Evolutionary conservation across 371 early-diverging fungal species (phyloP), one percentile per base, ranked within the genome.

Genomic region (Mucor ambiguus): DNA sequence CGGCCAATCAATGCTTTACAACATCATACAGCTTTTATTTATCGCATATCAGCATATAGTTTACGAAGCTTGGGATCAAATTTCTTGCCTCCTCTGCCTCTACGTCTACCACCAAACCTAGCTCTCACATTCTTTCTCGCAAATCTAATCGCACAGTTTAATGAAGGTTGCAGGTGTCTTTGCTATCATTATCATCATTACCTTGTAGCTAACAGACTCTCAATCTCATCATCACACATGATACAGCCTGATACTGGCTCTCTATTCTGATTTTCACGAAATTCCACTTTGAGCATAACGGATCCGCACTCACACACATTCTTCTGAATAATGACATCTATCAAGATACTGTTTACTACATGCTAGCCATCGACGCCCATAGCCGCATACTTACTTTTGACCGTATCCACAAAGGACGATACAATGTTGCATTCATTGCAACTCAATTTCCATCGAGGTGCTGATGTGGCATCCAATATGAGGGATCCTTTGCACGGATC

Each of bases 401-500:
- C 70, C 1, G 73, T 80, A 60, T 82, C 81, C 26, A 77, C 66
- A 67, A 82, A 82, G 32, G 72, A 64, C 20, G 81, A 79, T 26
- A 82, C 83, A 41, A 82, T 68, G 56, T 80, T 82, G 69, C 83
- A 81, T 63, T 77, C 80, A 63, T 82, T 84, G 60, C 85, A 84
- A 37, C 77, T 75, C 18, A 85, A 57, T 64, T 85, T 85, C 81
- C 83, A 85, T 55, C 81, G 62, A 20, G 85, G 84, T 16, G 85
- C 85, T 2, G 80, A 82, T 2, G 85, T 85, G 5, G 79, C 83
- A 66, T 85, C 85, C n/a, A 85, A 44, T 37, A 84, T 69, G 33
- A 85, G 61, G 7, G 76, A 69, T 1, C 85, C 85, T 20, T 70
- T 67, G 56, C 85, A 85, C 2, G 74, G 72, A 24, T 69, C 74